phyloP scores from a whole-genome alignment of 2,329 filamentous ascomycete species.

The Penicillium sp. region DNA sequence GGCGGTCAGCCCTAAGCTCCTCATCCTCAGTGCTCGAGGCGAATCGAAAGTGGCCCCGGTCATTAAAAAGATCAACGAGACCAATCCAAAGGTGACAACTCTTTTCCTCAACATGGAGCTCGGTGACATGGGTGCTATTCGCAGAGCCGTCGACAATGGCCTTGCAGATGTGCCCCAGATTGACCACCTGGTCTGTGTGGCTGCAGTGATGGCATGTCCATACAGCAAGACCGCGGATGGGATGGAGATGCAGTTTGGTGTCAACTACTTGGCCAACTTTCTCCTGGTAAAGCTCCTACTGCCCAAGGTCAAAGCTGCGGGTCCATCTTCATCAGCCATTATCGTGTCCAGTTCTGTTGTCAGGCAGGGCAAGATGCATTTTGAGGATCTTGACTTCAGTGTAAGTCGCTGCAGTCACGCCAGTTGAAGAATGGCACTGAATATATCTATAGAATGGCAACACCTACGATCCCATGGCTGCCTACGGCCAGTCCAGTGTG shows the following conservation, averaged over 20 bases:
- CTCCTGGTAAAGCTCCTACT: constrained; percentile 49
- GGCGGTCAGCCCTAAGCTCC: constrained; percentile 18
- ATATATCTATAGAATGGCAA: constrained; percentile 31
- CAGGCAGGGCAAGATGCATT: constrained; percentile 39
- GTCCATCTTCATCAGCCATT: constrained; percentile 42
- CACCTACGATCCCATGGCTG: constrained; percentile 42
- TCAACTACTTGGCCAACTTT: constrained; percentile 53
- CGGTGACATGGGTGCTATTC: constrained; percentile 12
- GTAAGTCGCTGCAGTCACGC: constrained; percentile 11
- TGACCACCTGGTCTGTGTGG: constrained; percentile 20
- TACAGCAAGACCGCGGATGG: constrained; percentile 22
- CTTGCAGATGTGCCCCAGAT: constrained; percentile 18
- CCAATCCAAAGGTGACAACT: constrained; percentile 16
- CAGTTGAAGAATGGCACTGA: background rate
- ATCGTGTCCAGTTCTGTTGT: constrained; percentile 17
- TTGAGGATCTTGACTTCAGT: constrained; percentile 44
- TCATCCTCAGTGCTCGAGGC: constrained; percentile 23
- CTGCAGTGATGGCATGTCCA: constrained; percentile 23
- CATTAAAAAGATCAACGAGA: constrained; percentile 16
- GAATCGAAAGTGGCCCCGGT: constrained; percentile 18
- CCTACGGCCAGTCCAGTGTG: constrained; percentile 54
- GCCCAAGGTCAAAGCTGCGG: constrained; percentile 41
- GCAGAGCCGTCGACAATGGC: constrained; percentile 8
- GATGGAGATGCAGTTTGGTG: constrained; percentile 44
- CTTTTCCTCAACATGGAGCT: constrained; percentile 25